Evolutionary conservation across 1,284 basidiomycete genomes (phyloP).

Genomic region (Caloboletus firmus): DNA sequence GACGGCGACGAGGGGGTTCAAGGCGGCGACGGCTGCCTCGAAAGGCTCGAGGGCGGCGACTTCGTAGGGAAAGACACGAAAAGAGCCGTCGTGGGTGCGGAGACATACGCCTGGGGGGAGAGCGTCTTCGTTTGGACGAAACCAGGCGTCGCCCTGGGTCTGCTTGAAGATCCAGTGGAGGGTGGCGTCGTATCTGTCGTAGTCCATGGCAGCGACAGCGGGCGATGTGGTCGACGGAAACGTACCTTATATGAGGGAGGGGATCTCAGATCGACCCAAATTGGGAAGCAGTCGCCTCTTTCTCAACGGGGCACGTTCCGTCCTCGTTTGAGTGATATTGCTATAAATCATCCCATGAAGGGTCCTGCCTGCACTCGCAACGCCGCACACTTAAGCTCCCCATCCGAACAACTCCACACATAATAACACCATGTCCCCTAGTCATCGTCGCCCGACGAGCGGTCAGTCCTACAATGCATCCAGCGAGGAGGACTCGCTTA

Average conservation of each 20-base stretch:
- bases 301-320: too few species aligned
- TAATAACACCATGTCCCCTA: constrained; percentile 13
- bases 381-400: too few species aligned
- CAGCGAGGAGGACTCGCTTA: constrained; percentile 33
- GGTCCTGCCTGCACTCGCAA: too few species aligned
- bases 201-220: constrained; percentile 32
- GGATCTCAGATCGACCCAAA: constrained; percentile 23
- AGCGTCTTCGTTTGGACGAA: constrained; percentile 51
- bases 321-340: too few species aligned
- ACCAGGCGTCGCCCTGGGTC: constrained; percentile 61
- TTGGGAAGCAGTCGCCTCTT: neutral
- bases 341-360: too few species aligned
- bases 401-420: too few species aligned
- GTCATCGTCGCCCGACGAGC: constrained; percentile 13
- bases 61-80: constrained; percentile 74
- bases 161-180: constrained; percentile 43
- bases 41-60: constrained; percentile 66
- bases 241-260: constrained; percentile 11
- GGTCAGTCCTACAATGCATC: constrained; percentile 20
- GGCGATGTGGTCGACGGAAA: neutral
- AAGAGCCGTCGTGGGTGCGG: constrained; percentile 60
- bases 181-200: constrained; percentile 39
- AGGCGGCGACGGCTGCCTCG: constrained; percentile 66
- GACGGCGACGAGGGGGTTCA: constrained; percentile 82
- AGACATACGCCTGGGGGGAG: constrained; percentile 62